These are phyloP conservation scores for Ceratocystis eucalypticola DNA, from an alignment of 2,329 filamentous ascomycete species.

Conservation along the genomic window DNA sequence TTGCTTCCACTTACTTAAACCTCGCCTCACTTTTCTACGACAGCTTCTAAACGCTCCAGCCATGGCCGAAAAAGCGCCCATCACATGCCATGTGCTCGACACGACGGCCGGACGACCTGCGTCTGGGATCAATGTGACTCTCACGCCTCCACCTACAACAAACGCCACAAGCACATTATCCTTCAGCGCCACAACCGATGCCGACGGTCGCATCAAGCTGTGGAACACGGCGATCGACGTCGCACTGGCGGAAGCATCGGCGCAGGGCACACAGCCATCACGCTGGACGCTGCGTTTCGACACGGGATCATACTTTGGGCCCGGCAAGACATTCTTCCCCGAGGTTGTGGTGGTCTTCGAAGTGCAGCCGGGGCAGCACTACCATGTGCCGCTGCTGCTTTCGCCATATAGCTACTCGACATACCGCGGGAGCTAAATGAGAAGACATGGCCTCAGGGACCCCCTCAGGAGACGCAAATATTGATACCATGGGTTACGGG, in stretches of 20 bases:
- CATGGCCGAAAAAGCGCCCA: constrained; percentile 41
- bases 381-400: constrained; percentile 66
- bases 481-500: not conserved
- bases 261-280: constrained; percentile 27
- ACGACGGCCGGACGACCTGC: constrained; percentile 61
- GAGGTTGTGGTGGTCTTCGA: constrained; percentile 43
- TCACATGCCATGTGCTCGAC: constrained; percentile 80
- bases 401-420: constrained; percentile 72
- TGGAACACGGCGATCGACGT: constrained; percentile 34
- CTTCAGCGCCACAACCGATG: constrained; percentile 58
- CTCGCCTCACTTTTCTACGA: not conserved
- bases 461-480: not conserved
- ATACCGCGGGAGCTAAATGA: constrained; percentile 55
- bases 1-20: not conserved
- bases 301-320: constrained; percentile 56
- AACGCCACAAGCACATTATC: constrained; percentile 21
- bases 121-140: constrained; percentile 49
- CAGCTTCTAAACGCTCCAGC: constrained; percentile 9
- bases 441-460: not conserved
- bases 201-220: constrained; percentile 57
- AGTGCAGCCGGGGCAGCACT: constrained; percentile 48
- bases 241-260: not conserved
- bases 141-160: constrained; percentile 32
- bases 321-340: constrained; percentile 47
- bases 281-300: constrained; percentile 61